Conservation (phyloP, 192 early-diverging fungal species). For the Geranomyces michiganensis region DNA sequence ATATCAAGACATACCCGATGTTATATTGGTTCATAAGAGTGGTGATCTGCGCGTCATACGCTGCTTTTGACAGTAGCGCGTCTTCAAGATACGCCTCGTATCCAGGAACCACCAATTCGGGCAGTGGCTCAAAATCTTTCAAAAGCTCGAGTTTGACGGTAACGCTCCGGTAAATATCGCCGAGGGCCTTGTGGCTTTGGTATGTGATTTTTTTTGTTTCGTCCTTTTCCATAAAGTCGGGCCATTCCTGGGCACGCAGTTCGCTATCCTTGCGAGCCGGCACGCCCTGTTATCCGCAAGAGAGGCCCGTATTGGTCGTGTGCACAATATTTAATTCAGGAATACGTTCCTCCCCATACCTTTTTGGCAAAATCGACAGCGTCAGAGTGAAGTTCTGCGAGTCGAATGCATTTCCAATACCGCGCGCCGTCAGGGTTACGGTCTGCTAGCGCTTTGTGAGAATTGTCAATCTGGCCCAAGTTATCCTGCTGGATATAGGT, state of each 20-base stretch:
- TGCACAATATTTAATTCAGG: too few relatives aligned
- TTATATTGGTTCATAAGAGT: constrained; percentile 72
- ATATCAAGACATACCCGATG: constrained; percentile 38
- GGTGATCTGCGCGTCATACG: constrained; percentile 58
- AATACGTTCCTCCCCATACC: too few relatives aligned
- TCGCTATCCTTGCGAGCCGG: constrained; percentile 53
- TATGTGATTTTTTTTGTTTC: constrained; percentile 53
- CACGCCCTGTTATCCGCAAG: constrained; percentile 22
- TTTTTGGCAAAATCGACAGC: constrained; percentile 81
- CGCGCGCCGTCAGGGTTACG: constrained; percentile 42
- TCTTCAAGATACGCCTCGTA: constrained; percentile 57
- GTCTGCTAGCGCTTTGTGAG: constrained; percentile 70
- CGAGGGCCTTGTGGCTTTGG: constrained; percentile 55
- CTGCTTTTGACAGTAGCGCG: constrained; percentile 40
- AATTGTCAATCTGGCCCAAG: constrained; percentile 69
- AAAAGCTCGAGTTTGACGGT: constrained; percentile 47
- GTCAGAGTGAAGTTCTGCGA: constrained; percentile 70
- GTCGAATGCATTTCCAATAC: constrained; percentile 52
- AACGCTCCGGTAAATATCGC: constrained; percentile 56
- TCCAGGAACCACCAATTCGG: constrained; percentile 47
- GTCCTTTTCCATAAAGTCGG: constrained; percentile 76
- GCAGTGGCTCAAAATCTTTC: constrained; percentile 41
- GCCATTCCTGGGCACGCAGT: constrained; percentile 50
- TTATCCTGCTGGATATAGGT: constrained; percentile 68
- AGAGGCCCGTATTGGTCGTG: too few relatives aligned